Conservation (phyloP, 192 early-diverging fungal genomes). For the Coemansia sp. region DNA sequence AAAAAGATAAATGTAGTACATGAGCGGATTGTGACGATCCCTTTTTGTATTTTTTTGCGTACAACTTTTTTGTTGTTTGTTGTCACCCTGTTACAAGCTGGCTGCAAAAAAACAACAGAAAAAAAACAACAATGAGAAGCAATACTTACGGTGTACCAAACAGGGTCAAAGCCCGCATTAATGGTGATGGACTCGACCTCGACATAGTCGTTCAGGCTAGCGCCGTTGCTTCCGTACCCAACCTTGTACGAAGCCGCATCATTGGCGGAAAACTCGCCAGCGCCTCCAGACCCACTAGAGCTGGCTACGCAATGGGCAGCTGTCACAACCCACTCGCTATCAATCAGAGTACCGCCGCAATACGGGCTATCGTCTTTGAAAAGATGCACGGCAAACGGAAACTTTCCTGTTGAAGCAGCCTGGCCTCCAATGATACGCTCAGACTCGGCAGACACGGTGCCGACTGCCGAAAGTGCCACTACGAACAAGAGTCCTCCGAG, state of each 20-base stretch:
- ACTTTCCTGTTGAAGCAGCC: conserved; percentile 23
- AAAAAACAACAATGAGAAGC: background rate
- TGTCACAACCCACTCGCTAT: conserved; percentile 50
- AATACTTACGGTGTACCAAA: conserved; percentile 50
- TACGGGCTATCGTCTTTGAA: conserved; percentile 37
- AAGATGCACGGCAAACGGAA: conserved; percentile 50
- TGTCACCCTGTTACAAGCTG: background rate
- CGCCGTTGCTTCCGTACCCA: conserved; percentile 33
- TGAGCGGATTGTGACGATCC: no score
- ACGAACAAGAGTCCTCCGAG: conserved; percentile 1
- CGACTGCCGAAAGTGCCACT: background rate
- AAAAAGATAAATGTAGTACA: no score
- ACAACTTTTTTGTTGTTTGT: no score
- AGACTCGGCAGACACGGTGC: conserved; percentile 8
- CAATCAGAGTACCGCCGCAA: conserved; percentile 49
- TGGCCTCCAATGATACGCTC: conserved; percentile 46
- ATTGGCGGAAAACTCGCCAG: conserved; percentile 21
- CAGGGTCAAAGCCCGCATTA: conserved; percentile 39
- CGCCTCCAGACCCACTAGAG: conserved; percentile 8
- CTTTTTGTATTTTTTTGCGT: no score
- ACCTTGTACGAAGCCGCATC: conserved; percentile 25
- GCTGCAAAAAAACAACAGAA: background rate
- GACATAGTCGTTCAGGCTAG: conserved; percentile 17
- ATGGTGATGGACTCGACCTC: conserved; percentile 39
- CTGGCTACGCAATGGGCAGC: conserved; percentile 54